These are phyloP conservation scores for Talaromyces sp. DNA, from an alignment of 2,329 filamentous ascomycete genomes.

Conservation along the genomic window DNA sequence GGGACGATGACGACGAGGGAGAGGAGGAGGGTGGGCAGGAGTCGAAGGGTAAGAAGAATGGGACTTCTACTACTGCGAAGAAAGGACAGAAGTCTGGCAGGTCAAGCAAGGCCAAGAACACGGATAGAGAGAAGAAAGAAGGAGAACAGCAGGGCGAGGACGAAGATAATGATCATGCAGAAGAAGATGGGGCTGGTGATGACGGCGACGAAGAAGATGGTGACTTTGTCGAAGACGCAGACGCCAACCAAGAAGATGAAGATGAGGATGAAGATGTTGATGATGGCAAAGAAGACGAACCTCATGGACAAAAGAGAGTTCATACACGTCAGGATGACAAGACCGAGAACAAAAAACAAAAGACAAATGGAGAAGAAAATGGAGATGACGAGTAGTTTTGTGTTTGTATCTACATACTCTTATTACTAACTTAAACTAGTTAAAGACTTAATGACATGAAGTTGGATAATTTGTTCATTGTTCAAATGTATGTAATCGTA, in stretches of 20 bases:
- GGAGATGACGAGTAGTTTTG: neutral
- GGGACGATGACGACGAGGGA: slow-evolving; percentile 23
- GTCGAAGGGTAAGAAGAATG: neutral
- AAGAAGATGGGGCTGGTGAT: neutral
- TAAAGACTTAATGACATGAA: neutral
- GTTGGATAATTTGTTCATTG: neutral
- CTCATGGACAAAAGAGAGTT: neutral
- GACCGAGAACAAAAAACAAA: slow-evolving; percentile 1
- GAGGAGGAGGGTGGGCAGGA: neutral
- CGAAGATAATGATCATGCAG: neutral
- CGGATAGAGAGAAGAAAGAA: neutral
- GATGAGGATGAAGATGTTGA: neutral
- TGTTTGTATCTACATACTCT: neutral
- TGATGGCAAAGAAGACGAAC: neutral
- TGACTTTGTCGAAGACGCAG: neutral
- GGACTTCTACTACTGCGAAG: neutral
- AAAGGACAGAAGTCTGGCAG: neutral
- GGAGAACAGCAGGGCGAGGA: neutral
- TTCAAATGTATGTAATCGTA: neutral
- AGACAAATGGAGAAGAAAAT: neutral
- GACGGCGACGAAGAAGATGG: neutral
- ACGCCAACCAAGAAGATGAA: neutral
- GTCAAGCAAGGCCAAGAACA: neutral
- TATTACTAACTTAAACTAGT: neutral
- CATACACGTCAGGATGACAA: slow-evolving; percentile 1